phyloP scores from a whole-genome alignment of 1,139 yeast genomes.

The Taiozyma sp. region DNA sequence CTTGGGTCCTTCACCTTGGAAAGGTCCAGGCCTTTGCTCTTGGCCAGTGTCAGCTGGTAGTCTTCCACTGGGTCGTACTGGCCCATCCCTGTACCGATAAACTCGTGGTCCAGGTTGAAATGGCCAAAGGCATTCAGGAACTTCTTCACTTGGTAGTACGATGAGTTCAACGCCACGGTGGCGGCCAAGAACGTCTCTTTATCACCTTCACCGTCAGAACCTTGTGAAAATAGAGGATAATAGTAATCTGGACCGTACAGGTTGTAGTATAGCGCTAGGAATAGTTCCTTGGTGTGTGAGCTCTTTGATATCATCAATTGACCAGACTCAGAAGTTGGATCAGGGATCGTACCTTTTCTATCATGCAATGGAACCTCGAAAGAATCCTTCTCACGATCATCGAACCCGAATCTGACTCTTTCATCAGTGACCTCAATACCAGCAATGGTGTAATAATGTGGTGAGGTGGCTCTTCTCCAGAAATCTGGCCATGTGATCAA shows the following conservation, averaged over 20 bases:
- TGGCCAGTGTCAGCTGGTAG: constrained; percentile 28
- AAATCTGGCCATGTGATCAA: constrained; percentile 80
- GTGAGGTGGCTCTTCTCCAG: constrained; percentile 74
- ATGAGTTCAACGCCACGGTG: constrained; percentile 54
- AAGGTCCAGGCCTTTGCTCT: constrained; percentile 1
- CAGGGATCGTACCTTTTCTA: constrained; percentile 69
- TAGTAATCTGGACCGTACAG: constrained; percentile 73
- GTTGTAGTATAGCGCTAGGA: constrained; percentile 74
- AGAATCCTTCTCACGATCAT: constrained; percentile 28
- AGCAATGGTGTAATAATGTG: constrained; percentile 63
- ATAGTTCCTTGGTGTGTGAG: constrained; percentile 57
- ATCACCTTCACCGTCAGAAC: constrained; percentile 87
- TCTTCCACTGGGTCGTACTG: constrained; percentile 67
- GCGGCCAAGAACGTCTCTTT: constrained; percentile 87
- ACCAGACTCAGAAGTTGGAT: constrained; percentile 80
- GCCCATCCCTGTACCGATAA: constrained; percentile 68
- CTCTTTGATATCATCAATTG: constrained; percentile 68
- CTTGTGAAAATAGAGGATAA: constrained; percentile 83
- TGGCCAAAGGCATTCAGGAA: constrained; percentile 53
- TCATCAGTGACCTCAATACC: constrained; percentile 39
- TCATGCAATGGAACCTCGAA: constrained; percentile 57
- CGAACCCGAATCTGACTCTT: constrained; percentile 33
- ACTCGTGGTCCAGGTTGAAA: constrained; percentile 37
- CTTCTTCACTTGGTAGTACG: constrained; percentile 62
- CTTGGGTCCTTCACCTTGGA: constrained; percentile 30